These are phyloP conservation scores for Encephalitozoon hellem DNA, from an alignment of 371 early-diverging fungal species.

Conservation along the genomic window DNA sequence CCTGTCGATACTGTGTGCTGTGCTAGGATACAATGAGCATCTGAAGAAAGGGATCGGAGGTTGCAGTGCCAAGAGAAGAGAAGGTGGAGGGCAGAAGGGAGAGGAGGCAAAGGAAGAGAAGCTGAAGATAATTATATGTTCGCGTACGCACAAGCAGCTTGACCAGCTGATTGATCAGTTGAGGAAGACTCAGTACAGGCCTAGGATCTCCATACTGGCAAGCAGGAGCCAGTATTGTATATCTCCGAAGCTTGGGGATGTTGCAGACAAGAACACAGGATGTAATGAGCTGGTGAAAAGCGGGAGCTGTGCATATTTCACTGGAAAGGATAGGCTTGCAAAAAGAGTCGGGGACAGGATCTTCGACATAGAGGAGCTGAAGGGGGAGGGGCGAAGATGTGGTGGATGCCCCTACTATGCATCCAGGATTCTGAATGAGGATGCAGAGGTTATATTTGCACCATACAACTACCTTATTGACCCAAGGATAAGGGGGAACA, in stretches of 20 bases:
- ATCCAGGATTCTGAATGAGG: slow-evolving; percentile 62
- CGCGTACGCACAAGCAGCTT: slow-evolving; percentile 82
- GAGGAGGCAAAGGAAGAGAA: slow-evolving; percentile 20
- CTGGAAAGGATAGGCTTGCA: slow-evolving; percentile 32
- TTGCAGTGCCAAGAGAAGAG: background rate
- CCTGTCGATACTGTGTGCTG: slow-evolving; percentile 63
- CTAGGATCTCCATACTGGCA: slow-evolving; percentile 64
- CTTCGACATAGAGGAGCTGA: slow-evolving; percentile 63
- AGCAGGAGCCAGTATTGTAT: slow-evolving; percentile 71
- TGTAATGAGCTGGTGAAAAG: slow-evolving; percentile 68
- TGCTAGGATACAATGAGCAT: slow-evolving; percentile 61
- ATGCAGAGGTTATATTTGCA: slow-evolving; percentile 71
- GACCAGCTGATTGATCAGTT: slow-evolving; percentile 77
- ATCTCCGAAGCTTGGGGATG: slow-evolving; percentile 70
- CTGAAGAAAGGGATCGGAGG: slow-evolving; percentile 17
- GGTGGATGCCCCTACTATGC: slow-evolving; percentile 72
- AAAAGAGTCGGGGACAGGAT: slow-evolving; percentile 24
- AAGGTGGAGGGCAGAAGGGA: background rate
- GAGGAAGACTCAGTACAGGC: slow-evolving; percentile 67
- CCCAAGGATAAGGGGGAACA: slow-evolving; percentile 62
- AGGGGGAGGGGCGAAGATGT: slow-evolving; percentile 52
- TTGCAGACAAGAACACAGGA: slow-evolving; percentile 62
- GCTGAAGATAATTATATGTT: slow-evolving; percentile 66
- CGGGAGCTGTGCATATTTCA: slow-evolving; percentile 60
- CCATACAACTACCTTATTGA: slow-evolving; percentile 84